A percentile compares a stretch with the other conserved stretches of the same genome.
These are phyloP conservation scores for Mrakia hoshinonis DNA, from an alignment of 768 basidiomycete genomes.

Conservation along the genomic window DNA sequence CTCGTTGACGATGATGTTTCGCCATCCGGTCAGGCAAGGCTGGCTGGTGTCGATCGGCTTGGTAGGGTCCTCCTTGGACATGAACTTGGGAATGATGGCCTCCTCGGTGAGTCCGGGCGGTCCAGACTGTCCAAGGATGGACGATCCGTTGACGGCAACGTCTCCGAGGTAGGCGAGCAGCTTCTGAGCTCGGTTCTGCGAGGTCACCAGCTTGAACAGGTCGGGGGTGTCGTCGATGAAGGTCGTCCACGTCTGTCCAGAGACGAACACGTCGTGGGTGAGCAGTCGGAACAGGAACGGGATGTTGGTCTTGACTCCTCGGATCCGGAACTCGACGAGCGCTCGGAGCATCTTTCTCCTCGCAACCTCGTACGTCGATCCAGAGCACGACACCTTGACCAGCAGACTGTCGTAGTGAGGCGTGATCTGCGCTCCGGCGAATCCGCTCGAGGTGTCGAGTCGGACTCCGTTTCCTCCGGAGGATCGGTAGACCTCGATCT, in stretches of 20 bases:
- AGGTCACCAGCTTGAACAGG: conserved; percentile 94
- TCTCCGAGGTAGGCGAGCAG: conserved; percentile 94
- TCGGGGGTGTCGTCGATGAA: conserved; percentile 99
- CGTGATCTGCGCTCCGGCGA: conserved; percentile 99
- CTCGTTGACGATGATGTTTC: conserved; percentile 95
- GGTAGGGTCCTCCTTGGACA: conserved; percentile 63
- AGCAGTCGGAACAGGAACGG: conserved; percentile 97
- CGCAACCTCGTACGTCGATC: conserved; percentile 96
- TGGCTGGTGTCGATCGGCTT: conserved; percentile 67
- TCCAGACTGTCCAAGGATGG: conserved; percentile 92
- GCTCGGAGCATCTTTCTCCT: conserved; percentile 98
- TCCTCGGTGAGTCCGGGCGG: conserved; percentile 91
- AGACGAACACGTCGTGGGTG: conserved; percentile 92
- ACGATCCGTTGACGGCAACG: conserved; percentile 93
- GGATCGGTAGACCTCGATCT: conserved; percentile 97
- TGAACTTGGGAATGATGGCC: conserved; percentile 69
- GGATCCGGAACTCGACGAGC: conserved; percentile 98
- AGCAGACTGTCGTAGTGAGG: conserved; percentile 97
- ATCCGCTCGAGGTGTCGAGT: conserved; percentile 91
- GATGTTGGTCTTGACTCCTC: conserved; percentile 99
- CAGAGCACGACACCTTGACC: conserved; percentile 90
- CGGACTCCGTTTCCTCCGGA: conserved; percentile 98
- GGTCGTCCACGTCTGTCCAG: conserved; percentile 97
- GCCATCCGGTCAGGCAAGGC: conserved; percentile 87
- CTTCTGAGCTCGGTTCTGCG: conserved; percentile 97